phyloP scores from a whole-genome alignment of 78 protist species.

The Reticulomyxa filosa region DNA sequence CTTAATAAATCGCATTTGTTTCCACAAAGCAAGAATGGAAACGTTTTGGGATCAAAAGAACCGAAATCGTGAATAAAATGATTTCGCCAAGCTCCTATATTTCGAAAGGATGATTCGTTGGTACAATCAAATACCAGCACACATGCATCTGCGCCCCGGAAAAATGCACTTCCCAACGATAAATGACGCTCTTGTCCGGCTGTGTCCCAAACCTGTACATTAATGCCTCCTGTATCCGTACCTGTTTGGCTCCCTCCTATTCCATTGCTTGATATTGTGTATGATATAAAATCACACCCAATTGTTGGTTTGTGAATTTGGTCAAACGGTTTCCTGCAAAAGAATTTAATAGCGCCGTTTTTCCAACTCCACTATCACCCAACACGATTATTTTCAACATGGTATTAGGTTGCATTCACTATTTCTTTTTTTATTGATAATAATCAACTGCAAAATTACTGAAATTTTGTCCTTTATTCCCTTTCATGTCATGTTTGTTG shows the following conservation, averaged over 20 bases:
- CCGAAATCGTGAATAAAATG: constrained; percentile 83
- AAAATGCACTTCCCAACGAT: constrained; percentile 89
- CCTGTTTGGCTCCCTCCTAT: no score
- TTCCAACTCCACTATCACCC: constrained; percentile 76
- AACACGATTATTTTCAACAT: constrained; percentile 74
- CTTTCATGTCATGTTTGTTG: no score
- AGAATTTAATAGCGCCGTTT: constrained; percentile 83
- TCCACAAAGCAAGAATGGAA: constrained; percentile 88
- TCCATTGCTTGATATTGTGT: no score
- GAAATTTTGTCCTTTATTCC: no score
- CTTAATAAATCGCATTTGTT: constrained; percentile 90
- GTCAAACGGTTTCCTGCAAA: not conserved
- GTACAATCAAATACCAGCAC: constrained; percentile 82
- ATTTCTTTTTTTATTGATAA: no score
- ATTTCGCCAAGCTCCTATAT: constrained; percentile 83
- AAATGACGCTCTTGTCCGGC: constrained; percentile 95
- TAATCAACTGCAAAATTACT: no score
- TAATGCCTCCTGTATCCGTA: no score
- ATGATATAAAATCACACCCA: no score
- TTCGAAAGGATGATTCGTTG: constrained; percentile 69
- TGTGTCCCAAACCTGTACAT: constrained; percentile 90
- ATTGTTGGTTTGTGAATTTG: no score
- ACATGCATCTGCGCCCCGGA: constrained; percentile 95
- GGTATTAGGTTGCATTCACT: no score
- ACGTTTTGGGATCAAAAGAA: constrained; percentile 78